Conservation (phyloP, 2,329 filamentous ascomycete genomes). For the Fusarium sterilihyphosum region DNA sequence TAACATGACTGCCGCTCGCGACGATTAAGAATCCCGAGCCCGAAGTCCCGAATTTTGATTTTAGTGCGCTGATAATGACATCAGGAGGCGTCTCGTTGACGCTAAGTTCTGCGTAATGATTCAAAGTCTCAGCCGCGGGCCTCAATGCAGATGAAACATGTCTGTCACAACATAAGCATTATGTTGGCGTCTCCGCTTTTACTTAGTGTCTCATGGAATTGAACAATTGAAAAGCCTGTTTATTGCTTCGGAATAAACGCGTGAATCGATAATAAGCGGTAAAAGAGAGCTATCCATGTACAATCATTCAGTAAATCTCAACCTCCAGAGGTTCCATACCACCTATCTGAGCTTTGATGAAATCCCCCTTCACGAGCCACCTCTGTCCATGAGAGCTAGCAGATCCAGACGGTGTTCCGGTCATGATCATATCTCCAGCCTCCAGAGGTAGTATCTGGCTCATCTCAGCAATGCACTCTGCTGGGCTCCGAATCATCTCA, state of each 20-base stretch:
- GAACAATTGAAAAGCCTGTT: fast-evolving
- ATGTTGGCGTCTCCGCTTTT: too few relatives aligned
- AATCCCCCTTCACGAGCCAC: not conserved
- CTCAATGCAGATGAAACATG: too few relatives aligned
- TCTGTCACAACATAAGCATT: too few relatives aligned
- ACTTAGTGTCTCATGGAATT: too few relatives aligned
- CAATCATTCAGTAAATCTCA: not conserved
- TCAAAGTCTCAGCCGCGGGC: too few relatives aligned
- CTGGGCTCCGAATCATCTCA: not conserved
- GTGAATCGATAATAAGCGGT: too few relatives aligned
- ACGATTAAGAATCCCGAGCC: not conserved
- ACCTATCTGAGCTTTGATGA: not conserved
- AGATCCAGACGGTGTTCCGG: not conserved
- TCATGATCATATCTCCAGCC: not conserved
- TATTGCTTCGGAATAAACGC: too few relatives aligned
- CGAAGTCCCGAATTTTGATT: not conserved
- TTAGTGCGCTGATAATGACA: not conserved
- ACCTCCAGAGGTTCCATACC: not conserved
- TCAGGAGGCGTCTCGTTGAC: not conserved
- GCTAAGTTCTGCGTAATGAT: not conserved
- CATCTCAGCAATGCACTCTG: not conserved
- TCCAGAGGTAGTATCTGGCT: not conserved
- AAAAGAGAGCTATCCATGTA: too few relatives aligned
- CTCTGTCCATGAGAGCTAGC: not conserved
- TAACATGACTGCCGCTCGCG: not conserved